Conservation (phyloP, 2,329 filamentous ascomycete species). For the Ramularia endophylla region DNA sequence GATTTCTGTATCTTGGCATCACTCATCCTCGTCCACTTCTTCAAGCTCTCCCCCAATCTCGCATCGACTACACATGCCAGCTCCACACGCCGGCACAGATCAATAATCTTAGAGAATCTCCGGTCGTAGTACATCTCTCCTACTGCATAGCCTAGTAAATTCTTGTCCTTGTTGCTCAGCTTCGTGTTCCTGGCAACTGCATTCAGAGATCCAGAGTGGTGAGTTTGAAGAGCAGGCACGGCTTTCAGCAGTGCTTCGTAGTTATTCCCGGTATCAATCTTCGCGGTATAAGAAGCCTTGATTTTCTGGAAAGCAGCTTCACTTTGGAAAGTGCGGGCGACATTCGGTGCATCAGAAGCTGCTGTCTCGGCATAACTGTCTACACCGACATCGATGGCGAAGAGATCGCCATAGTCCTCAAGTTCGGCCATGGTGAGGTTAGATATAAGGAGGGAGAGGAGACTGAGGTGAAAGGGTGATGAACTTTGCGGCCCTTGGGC, state of each 20-base stretch:
- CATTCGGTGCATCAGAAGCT: constrained; percentile 20
- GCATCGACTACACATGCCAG: constrained; percentile 19
- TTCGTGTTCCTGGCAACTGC: constrained; percentile 1
- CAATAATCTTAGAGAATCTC: constrained; percentile 45
- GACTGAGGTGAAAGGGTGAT: no score
- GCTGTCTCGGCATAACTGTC: constrained; percentile 30
- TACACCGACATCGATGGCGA: constrained; percentile 28
- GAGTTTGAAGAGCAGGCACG: constrained; percentile 15
- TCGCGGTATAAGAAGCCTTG: constrained; percentile 27
- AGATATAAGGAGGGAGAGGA: no score
- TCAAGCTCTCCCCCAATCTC: constrained; percentile 18
- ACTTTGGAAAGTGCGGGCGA: constrained; percentile 28
- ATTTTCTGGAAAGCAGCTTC: constrained; percentile 27
- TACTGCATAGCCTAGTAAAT: constrained; percentile 47
- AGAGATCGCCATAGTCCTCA: constrained; percentile 17
- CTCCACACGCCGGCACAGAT: constrained; percentile 21
- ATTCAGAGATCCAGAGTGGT: background rate
- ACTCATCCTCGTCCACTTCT: constrained; percentile 24
- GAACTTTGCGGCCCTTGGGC: no score
- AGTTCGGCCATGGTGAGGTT: constrained; percentile 6
- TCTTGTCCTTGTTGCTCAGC: constrained; percentile 26
- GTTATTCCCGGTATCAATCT: constrained; percentile 25
- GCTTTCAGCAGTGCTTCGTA: constrained; percentile 15
- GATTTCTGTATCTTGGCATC: constrained; percentile 10
- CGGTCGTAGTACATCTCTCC: constrained; percentile 54